Evolutionary conservation across 768 basidiomycete species (phyloP).

Genomic region (Termitomyces sp.): DNA sequence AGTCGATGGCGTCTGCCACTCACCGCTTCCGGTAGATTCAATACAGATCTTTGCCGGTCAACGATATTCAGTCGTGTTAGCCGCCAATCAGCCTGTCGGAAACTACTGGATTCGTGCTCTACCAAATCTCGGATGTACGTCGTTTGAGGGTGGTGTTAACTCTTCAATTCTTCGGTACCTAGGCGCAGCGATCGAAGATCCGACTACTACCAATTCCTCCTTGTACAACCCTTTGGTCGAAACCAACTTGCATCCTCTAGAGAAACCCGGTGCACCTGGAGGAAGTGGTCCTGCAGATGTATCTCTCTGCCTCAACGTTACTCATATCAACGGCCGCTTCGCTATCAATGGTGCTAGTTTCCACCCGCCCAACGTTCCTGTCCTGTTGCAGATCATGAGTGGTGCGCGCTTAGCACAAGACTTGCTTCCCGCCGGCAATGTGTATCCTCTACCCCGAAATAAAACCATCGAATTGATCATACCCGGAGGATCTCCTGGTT

Average conservation of each 20-base stretch:
- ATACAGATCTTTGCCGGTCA: background rate
- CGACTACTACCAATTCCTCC: background rate
- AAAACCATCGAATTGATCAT: conserved; percentile 43
- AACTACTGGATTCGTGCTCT: conserved; percentile 2
- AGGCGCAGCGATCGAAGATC: background rate
- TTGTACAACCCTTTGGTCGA: background rate
- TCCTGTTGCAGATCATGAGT: conserved; percentile 5
- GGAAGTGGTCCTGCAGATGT: background rate
- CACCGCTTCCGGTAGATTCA: background rate
- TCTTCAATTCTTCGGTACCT: background rate
- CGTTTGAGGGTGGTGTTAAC: background rate
- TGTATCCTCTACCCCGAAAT: conserved; percentile 40
- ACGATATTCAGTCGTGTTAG: background rate
- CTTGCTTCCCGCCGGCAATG: conserved; percentile 33
- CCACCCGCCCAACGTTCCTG: background rate
- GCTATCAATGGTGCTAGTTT: background rate
- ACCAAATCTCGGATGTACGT: background rate
- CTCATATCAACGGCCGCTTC: background rate
- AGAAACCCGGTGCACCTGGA: background rate
- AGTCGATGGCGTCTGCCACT: conserved; percentile 2
- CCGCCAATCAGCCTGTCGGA: background rate
- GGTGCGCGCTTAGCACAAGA: background rate
- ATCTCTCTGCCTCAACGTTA: background rate
- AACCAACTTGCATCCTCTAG: background rate
- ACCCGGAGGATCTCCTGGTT: conserved; percentile 26